These are phyloP conservation scores for Boechera stricta DNA, from an alignment of 345 rosid species.

Conservation along the genomic window DNA sequence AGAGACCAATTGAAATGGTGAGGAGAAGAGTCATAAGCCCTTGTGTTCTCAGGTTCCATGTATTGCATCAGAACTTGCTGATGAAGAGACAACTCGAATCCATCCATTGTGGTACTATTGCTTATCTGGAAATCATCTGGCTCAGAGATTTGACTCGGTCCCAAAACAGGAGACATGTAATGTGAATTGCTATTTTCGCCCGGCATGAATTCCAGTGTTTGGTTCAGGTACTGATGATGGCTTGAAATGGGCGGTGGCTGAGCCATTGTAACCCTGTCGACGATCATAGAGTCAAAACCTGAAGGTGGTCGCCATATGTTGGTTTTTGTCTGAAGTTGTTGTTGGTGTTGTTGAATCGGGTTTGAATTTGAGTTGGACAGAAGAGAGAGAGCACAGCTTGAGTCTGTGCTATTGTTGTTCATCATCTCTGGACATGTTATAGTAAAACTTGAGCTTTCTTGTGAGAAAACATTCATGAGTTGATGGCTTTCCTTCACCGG, in stretches of 20 bases:
- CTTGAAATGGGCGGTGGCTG: constrained; percentile 55
- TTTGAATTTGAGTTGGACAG: constrained; percentile 99
- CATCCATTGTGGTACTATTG: constrained; percentile 45
- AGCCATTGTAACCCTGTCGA: constrained; percentile 48
- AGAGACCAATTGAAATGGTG: constrained; percentile 74
- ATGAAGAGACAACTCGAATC: constrained; percentile 52
- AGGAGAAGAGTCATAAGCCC: constrained; percentile 54
- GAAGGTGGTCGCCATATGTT: constrained; percentile 43
- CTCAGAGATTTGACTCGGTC: constrained; percentile 52
- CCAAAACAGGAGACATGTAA: constrained; percentile 44
- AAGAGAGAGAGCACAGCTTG: constrained; percentile 89
- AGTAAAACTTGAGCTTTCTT: constrained; percentile 53
- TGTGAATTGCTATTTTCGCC: constrained; percentile 45
- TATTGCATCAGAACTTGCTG: constrained; percentile 64
- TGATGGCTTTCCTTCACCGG: constrained; percentile 50
- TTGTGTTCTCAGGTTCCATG: constrained; percentile 60
- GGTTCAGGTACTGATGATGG: constrained; percentile 52
- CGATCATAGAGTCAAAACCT: constrained; percentile 39
- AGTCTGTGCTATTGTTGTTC: constrained; percentile 61
- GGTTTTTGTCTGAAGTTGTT: constrained; percentile 42
- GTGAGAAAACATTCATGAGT: constrained; percentile 51
- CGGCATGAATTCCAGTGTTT: constrained; percentile 63
- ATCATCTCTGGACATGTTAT: constrained; percentile 50
- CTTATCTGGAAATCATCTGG: constrained; percentile 45
- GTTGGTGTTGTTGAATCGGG: constrained; percentile 53